Evolutionary conservation across 106 monocot genomes (phyloP).

Genomic region (Dendrobium officinale): DNA sequence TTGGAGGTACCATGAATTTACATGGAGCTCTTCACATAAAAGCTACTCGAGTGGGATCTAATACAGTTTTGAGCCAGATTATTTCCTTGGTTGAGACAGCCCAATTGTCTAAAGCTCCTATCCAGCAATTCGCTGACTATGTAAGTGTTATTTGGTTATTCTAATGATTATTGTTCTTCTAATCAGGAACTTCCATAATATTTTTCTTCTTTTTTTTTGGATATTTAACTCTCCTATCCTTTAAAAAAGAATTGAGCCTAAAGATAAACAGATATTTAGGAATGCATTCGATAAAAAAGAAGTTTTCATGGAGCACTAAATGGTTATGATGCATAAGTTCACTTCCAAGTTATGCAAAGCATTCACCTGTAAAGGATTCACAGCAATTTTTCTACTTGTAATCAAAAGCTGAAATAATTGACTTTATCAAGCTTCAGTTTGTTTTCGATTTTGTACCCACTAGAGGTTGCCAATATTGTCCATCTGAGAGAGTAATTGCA

Average conservation of each 20-base stretch:
- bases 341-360: neutral
- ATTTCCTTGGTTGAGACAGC: conserved; percentile 95
- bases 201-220: neutral
- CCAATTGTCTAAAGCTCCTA: conserved; percentile 97
- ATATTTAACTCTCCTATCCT: neutral
- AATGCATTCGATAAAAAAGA: neutral
- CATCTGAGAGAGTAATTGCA: neutral
- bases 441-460: neutral
- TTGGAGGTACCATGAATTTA: conserved; percentile 95
- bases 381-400: neutral
- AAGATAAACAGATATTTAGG: neutral
- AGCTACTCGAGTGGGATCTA: conserved; percentile 74
- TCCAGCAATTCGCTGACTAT: conserved; percentile 95
- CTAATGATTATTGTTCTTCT: neutral
- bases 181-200: neutral
- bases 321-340: neutral
- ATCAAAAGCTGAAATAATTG: neutral
- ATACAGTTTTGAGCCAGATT: conserved; percentile 85
- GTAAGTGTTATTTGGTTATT: conserved; percentile 34
- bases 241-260: neutral
- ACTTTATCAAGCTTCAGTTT: neutral
- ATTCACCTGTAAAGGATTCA: neutral
- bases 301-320: neutral
- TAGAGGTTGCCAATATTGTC: neutral
- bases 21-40: conserved; percentile 80